Percentiles rank a stretch among this genome's conserved stretches.
Conservation (phyloP, 2,329 filamentous ascomycete genomes). For the Leptoxyphium fumago region DNA sequence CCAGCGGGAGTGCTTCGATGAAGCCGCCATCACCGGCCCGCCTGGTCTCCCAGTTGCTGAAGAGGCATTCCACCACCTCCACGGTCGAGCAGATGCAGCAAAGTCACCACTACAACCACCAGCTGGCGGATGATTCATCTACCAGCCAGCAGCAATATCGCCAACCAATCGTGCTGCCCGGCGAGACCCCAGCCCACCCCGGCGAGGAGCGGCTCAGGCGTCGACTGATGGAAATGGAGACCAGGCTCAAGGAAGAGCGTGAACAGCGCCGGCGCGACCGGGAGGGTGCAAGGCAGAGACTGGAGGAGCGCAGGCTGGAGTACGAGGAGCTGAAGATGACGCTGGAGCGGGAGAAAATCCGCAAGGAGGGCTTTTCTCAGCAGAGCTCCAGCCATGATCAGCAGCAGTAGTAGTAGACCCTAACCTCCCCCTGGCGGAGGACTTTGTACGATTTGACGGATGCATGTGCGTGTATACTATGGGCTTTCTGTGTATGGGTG, state of each 20-base stretch:
- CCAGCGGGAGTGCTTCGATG: constrained; percentile 4
- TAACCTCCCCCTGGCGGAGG: too few relatives aligned
- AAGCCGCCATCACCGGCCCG: constrained; percentile 19
- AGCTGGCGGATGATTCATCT: constrained; percentile 7
- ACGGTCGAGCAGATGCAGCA: constrained; percentile 29
- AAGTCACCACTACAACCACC: constrained; percentile 19
- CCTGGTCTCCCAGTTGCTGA: constrained; percentile 34
- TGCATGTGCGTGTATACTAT: too few relatives aligned
- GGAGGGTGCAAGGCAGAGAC: constrained; percentile 62
- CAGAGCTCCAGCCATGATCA: background rate
- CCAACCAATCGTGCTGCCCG: constrained; percentile 32
- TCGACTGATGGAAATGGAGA: constrained; percentile 72
- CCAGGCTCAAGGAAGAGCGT: constrained; percentile 74
- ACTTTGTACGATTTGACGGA: too few relatives aligned
- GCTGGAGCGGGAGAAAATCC: constrained; percentile 42
- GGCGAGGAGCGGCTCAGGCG: constrained; percentile 71
- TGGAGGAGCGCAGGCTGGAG: constrained; percentile 62
- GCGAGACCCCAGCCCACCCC: constrained; percentile 24
- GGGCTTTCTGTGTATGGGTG: too few relatives aligned
- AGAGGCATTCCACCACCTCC: constrained; percentile 40
- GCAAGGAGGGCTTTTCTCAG: constrained; percentile 13
- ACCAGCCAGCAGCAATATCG: constrained; percentile 9
- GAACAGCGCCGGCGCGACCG: constrained; percentile 77
- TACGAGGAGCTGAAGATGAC: constrained; percentile 55
- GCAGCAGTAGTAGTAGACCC: too few relatives aligned